A percentile compares a stretch with the other conserved stretches of the same genome.
Conservation (phyloP, 345 rosid species). For the Arabis hirsuta region DNA sequence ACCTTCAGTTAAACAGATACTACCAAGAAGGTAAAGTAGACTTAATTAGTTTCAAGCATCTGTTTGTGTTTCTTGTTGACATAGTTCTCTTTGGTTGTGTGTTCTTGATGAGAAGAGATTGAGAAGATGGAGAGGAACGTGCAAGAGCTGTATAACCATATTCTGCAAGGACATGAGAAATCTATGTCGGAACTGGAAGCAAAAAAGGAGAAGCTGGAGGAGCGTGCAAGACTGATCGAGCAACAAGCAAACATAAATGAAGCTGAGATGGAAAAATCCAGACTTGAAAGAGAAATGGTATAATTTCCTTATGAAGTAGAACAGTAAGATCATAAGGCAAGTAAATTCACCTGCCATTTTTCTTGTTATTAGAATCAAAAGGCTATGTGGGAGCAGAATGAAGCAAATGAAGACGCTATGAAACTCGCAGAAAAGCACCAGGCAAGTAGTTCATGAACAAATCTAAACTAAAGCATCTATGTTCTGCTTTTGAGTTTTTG, state of each 20-base stretch:
- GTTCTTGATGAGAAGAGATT: slow-evolving; percentile 43
- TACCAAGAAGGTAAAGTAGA: slow-evolving; percentile 43
- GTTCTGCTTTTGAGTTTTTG: slow-evolving; percentile 4
- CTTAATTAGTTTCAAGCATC: not conserved
- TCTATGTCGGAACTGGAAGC: slow-evolving; percentile 42
- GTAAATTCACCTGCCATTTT: slow-evolving; percentile 1
- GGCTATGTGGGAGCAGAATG: slow-evolving; percentile 69
- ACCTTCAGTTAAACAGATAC: slow-evolving; percentile 45
- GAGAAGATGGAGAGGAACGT: slow-evolving; percentile 50
- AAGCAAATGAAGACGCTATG: slow-evolving; percentile 53
- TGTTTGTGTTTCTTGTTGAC: slow-evolving; percentile 7
- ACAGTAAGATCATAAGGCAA: not conserved
- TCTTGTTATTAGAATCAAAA: slow-evolving; percentile 52
- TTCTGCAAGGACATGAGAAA: slow-evolving; percentile 53
- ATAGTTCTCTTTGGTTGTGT: slow-evolving; percentile 10
- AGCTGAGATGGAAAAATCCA: slow-evolving; percentile 53
- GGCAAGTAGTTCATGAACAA: slow-evolving; percentile 45
- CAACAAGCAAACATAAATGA: slow-evolving; percentile 49
- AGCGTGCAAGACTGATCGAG: slow-evolving; percentile 45
- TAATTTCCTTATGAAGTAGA: not conserved
- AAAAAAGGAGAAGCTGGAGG: slow-evolving; percentile 46
- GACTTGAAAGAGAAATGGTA: slow-evolving; percentile 57
- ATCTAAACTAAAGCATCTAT: not conserved
- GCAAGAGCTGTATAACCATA: slow-evolving; percentile 48
- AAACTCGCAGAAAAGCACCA: slow-evolving; percentile 64